These are phyloP conservation scores for Ramularia endophylla DNA, from an alignment of 2,329 filamentous ascomycete species.

Conservation along the genomic window DNA sequence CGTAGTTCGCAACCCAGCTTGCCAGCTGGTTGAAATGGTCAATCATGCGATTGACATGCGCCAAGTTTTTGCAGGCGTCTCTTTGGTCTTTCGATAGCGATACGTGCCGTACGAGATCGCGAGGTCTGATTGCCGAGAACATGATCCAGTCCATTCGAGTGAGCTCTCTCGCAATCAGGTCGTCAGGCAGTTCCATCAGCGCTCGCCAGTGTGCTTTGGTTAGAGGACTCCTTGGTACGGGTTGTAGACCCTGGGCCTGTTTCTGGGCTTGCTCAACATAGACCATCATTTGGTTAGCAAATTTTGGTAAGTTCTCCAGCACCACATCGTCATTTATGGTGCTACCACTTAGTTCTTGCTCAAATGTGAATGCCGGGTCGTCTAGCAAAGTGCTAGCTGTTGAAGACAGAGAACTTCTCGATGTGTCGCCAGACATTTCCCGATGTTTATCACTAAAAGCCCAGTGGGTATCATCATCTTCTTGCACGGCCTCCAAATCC, in stretches of 20 bases:
- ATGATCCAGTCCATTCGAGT: constrained; percentile 98
- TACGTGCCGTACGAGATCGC: constrained; percentile 88
- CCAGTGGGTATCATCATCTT: constrained; percentile 93
- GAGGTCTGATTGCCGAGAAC: constrained; percentile 89
- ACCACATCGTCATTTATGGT: constrained; percentile 23
- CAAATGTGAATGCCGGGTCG: constrained; percentile 26
- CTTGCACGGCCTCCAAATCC: constrained; percentile 67
- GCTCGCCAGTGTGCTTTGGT: constrained; percentile 84
- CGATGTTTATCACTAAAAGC: constrained; percentile 68
- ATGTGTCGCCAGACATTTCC: constrained; percentile 33
- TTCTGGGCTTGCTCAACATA: constrained; percentile 74
- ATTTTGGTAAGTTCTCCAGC: constrained; percentile 25
- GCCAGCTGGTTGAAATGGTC: constrained; percentile 64
- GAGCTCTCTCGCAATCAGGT: constrained; percentile 82
- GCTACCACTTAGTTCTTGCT: constrained; percentile 26
- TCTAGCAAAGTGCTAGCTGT: constrained; percentile 31
- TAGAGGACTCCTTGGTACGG: constrained; percentile 62
- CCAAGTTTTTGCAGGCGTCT: constrained; percentile 55
- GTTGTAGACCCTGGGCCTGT: constrained; percentile 66
- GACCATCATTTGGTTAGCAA: constrained; percentile 49
- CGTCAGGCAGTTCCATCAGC: constrained; percentile 80
- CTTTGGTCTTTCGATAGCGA: constrained; percentile 59
- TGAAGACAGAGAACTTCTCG: constrained; percentile 30
- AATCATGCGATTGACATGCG: constrained; percentile 91
- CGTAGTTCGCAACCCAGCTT: constrained; percentile 48